Evolutionary conservation across 1,139 yeast species (phyloP), one percentile per base, ranked within the genome.

Genomic region (Pichia sorboxylosa): DNA sequence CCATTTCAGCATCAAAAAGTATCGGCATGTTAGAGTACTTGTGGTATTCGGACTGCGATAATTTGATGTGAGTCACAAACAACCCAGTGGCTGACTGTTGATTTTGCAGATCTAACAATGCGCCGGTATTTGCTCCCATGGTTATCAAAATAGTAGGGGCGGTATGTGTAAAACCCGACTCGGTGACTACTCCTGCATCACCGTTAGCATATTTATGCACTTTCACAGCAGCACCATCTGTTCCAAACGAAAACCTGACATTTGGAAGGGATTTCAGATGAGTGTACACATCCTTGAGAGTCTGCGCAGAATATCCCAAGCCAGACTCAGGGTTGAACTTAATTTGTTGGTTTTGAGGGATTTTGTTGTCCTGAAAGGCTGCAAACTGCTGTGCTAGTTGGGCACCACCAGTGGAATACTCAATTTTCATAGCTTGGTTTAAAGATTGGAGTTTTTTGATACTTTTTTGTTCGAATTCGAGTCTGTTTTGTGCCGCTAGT

Each of bases 1-100:
- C 75, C 20, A 54, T 42, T 31, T 63, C 66, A 3, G 69, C 60
- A 32, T 49, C 52, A 41, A 59, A 59, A 18, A 61, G 43, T 14
- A 61, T 52, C 8, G 66, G 66, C 35, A 59, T 51, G 23, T 51
- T 38, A 29, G 45, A 47, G 20, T 43, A 53, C 17, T 36, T 41
- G 25, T 41, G 41, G 29, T 41, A 55, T 35, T 59, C 62, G 13
- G 43, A 41, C 9, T 43, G 43, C 4, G 45, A 45, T 18, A 60
- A 40, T 32, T 51, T 41, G 17, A 61, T 48, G 35, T 60, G 64
- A 3, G 59, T 52, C 1, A 61, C 61, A 40, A 58, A 58, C 17
- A 56, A 41, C 5, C 63, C 65, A 0, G 59, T 54, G 5, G 65
- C 61, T 3, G 52, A 37, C 34, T 56, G 57, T 31, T 57, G 62